Conservation (phyloP, 192 early-diverging fungal genomes). For the Umbelopsis sp. region DNA sequence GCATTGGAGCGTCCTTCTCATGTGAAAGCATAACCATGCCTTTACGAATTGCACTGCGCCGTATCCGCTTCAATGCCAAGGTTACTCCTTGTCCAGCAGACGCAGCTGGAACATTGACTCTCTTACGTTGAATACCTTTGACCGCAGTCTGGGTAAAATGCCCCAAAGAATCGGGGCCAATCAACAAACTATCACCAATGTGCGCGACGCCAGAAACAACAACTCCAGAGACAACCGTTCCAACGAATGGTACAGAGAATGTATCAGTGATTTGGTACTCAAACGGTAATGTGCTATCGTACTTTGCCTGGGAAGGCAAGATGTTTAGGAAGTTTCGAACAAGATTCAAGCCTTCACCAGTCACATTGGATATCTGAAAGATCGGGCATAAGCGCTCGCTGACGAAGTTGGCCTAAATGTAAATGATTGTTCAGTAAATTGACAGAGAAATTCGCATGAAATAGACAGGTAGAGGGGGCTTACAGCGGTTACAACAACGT, state of each 20-base stretch:
- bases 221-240: conserved; percentile 89
- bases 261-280: conserved; percentile 91
- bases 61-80: conserved; percentile 86
- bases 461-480: not conserved
- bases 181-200: conserved; percentile 77
- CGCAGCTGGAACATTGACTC: conserved; percentile 75
- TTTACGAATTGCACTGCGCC: conserved; percentile 76
- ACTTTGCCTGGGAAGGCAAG: conserved; percentile 65
- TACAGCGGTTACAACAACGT: conserved; percentile 79
- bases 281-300: conserved; percentile 58
- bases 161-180: conserved; percentile 88
- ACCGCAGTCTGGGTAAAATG: conserved; percentile 76
- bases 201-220: conserved; percentile 68
- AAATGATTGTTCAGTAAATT: not conserved
- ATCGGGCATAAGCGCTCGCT: conserved; percentile 91
- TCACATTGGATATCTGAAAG: conserved; percentile 94
- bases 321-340: conserved; percentile 87
- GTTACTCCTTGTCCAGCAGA: conserved; percentile 83
- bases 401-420: conserved; percentile 64
- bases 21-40: conserved; percentile 76
- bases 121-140: conserved; percentile 89
- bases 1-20: conserved; percentile 46
- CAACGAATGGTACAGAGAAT: conserved; percentile 88
- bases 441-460: not conserved
- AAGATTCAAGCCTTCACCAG: conserved; percentile 66